Base-by-base conservation (phyloP, 768 basidiomycete species). In the Pisolithus sp. region DNA sequence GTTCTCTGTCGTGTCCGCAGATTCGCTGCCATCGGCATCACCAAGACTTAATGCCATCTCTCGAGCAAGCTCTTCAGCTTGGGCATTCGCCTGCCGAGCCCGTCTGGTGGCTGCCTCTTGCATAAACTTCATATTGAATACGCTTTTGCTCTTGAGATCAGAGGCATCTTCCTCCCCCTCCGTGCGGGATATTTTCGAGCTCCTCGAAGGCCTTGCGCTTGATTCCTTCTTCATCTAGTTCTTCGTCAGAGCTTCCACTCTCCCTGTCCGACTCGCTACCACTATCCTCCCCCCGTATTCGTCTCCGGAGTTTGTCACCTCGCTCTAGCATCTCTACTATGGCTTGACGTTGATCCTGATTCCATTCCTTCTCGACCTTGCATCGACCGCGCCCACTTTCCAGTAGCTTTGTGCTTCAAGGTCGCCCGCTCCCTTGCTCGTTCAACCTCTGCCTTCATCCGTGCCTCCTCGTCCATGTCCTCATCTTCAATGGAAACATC, bases 121-220 rank as follows among this genome's bases (percentile, higher is more conserved):
- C 95, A 99, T 99, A 70, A 98, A 99, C 71, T 96, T 97, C 96
- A 98, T 97, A 56, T 82, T 78, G 65, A 96, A 88, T 9, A 97
- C 77, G 54, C 88, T 81, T 69, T 86, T 88, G 46, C 74, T 79
- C 61, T 71, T 69, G 43, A 56, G 52, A 13, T 56, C 62, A 13
- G 51, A 42, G 7, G 50, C 58, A 28, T 59, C 62, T 3, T 54
- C 64, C 12, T 66, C 66, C 9, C 67, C 74, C 31, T 74, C 69
- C 9, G 64, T 62, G 20, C 79, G 74, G n/a, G 41, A 89, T 59
- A 30, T 64, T 60, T 20, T 74, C 73, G 21, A 95, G 73, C 69
- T 94, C 90, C 38, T 94, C 83, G 57, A 93, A 92, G 2, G 89
- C 91, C 7, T 67, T 64, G 10, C 73, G 74, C 61, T 82, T 85